Evolutionary conservation across 177 flowering plant species (phyloP).

Genomic region (Vitis hybrid): DNA sequence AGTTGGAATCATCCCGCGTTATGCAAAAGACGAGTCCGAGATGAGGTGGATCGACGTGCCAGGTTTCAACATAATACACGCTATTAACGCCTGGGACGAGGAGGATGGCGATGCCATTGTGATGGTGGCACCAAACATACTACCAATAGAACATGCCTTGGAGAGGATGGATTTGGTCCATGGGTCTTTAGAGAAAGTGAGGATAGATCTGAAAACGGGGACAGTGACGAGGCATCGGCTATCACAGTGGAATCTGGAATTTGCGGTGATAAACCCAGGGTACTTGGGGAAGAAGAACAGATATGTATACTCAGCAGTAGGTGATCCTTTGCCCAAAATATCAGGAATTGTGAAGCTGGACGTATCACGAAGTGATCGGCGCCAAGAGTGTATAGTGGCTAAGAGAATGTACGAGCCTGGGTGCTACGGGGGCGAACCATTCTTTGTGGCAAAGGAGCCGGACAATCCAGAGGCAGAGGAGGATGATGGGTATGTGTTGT

Average conservation of each 20-base stretch:
- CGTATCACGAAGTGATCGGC: conserved; percentile 17
- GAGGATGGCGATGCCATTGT: conserved; percentile 42
- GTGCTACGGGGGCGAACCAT: conserved; percentile 81
- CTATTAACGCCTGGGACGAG: conserved; percentile 82
- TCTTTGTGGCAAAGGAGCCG: conserved; percentile 55
- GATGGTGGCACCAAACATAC: conserved; percentile 61
- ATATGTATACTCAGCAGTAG: conserved; percentile 57
- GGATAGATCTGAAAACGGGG: conserved; percentile 55
- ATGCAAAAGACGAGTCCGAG: conserved; percentile 53
- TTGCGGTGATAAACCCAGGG: conserved; percentile 59
- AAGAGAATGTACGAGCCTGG: conserved; percentile 41
- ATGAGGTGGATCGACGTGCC: conserved; percentile 79
- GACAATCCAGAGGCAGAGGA: conserved; percentile 45
- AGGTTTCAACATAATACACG: conserved; percentile 67
- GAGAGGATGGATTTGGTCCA: conserved; percentile 65
- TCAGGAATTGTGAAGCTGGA: conserved; percentile 76
- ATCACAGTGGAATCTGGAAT: conserved; percentile 58
- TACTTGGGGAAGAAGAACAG: conserved; percentile 47
- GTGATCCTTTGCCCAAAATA: conserved; percentile 72
- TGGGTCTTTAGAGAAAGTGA: conserved; percentile 56
- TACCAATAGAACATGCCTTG: conserved; percentile 55
- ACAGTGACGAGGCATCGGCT: conserved; percentile 45
- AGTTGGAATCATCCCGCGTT: conserved; percentile 63
- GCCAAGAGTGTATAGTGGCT: too few species aligned
- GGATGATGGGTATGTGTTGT: conserved; percentile 74